phyloP scores from a whole-genome alignment of 805 yeast genomes.

The Clavispora asparagi region DNA sequence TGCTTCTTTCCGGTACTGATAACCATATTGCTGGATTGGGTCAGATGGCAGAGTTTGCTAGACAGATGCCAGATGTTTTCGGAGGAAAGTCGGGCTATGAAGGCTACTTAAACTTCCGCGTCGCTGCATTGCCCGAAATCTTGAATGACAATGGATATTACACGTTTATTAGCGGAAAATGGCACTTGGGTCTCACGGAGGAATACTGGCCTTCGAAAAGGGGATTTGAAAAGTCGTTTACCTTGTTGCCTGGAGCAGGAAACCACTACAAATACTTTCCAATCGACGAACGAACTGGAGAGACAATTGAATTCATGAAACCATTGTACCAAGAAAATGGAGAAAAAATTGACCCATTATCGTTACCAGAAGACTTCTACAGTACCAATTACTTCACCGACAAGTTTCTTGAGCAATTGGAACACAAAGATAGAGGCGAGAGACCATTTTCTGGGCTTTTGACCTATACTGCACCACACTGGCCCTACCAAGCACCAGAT shows the following conservation, averaged over 20 bases:
- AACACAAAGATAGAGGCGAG: constrained; percentile 25
- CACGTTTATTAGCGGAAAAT: constrained; percentile 52
- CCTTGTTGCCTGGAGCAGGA: constrained; percentile 54
- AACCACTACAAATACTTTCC: constrained; percentile 48
- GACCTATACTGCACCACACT: constrained; percentile 62
- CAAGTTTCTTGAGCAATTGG: constrained; percentile 35
- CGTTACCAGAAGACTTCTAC: constrained; percentile 44
- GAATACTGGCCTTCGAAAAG: constrained; percentile 46
- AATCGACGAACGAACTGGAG: constrained; percentile 22
- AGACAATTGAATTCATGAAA: constrained; percentile 29
- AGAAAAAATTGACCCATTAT: constrained; percentile 28
- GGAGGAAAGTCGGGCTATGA: constrained; percentile 50
- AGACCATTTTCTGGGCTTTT: constrained; percentile 51
- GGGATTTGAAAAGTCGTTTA: constrained; percentile 48
- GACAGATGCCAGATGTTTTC: constrained; percentile 32
- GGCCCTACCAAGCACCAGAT: constrained; percentile 61
- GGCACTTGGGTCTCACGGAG: constrained; percentile 51
- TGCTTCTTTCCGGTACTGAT: constrained; percentile 57
- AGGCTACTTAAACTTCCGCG: constrained; percentile 46
- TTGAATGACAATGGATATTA: constrained; percentile 46
- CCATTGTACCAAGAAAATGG: constrained; percentile 39
- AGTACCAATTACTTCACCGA: constrained; percentile 42
- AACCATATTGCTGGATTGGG: constrained; percentile 59
- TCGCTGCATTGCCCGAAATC: constrained; percentile 51
- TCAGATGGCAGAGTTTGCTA: constrained; percentile 48